These are phyloP conservation scores for Iberis pinnata DNA, from an alignment of 345 rosid species.

Conservation along the genomic window DNA sequence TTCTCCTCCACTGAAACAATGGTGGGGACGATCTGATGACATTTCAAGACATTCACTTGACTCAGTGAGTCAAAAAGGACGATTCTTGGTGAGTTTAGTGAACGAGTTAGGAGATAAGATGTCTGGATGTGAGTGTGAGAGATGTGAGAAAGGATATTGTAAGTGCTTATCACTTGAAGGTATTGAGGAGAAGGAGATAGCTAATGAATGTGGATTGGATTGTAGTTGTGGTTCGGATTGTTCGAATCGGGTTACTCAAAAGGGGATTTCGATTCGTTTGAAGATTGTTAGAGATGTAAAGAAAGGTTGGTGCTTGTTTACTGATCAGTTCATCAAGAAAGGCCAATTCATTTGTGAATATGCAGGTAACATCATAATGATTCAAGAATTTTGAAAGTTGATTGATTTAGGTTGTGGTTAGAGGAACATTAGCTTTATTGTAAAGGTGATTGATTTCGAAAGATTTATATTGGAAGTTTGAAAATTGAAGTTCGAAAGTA, in stretches of 20 bases:
- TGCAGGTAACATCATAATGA: constrained; percentile 42
- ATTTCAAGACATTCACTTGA: neutral
- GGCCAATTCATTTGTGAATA: constrained; percentile 83
- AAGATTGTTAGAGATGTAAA: constrained; percentile 52
- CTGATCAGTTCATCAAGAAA: constrained; percentile 53
- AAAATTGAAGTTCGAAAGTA: no score
- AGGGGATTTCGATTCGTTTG: constrained; percentile 50
- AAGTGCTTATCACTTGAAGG: constrained; percentile 32
- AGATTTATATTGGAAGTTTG: no score
- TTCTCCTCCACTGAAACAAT: constrained; percentile 38
- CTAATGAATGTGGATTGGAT: constrained; percentile 60
- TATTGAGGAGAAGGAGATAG: constrained; percentile 38
- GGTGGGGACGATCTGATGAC: constrained; percentile 39
- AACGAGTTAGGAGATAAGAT: constrained; percentile 26
- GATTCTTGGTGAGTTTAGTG: constrained; percentile 22
- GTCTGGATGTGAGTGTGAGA: constrained; percentile 42
- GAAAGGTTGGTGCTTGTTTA: constrained; percentile 79
- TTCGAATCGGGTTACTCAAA: constrained; percentile 52
- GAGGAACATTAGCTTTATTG: neutral
- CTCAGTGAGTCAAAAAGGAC: neutral
- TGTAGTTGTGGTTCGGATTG: constrained; percentile 60
- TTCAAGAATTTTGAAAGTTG: neutral
- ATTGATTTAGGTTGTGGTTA: neutral
- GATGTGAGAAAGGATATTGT: constrained; percentile 41
- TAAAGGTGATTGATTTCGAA: no score